Evolutionary conservation across 441 rosid species (phyloP), one percentile per base, ranked within the genome.

Genomic region (Geranium incanum): DNA sequence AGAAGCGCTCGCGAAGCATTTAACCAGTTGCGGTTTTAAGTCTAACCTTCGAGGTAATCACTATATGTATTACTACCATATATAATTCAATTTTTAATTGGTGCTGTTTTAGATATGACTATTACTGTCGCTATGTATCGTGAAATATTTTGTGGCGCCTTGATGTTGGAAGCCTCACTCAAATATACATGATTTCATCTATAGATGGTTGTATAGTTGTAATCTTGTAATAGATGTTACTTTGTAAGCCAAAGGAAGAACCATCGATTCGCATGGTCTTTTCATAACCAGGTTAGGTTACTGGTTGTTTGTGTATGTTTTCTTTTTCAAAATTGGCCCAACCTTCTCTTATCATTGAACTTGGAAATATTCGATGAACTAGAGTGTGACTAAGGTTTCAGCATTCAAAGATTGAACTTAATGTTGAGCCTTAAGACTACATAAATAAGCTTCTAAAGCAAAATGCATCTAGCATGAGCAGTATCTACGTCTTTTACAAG

Each of bases 1-100:
- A 52, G 97, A 90, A 80, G 81, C 87, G 68, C 95, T 94, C 78
- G 97, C 99, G 0, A 86, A 82, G 82, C 99, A 94, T 70, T 83
- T 94, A 52, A 92, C 94, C 0, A 86, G 65, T 72, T 88, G 97
- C 71, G 97, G 99, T 41, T 94, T 94, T 82, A 72, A 75, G 38
- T 90, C 99, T 65, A 86, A 85, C 69, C 88, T 79, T 78, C 87
- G 96, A 82, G 97, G 99, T 90, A 75, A 82, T 67, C 67, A 60
- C 33, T 19, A 55, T 16, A 43, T 23, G 37, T 9, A 36, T 21
- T 63, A 12, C 52, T 45, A 3, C 57, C 12, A 48, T 9, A 3
- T 9, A 9, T 43, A 16, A 52, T 70, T n/a, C 5, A 68, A 13
- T 59, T 67, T 67, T 68, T 39, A 60, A 28, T 33, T 45, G 73